These are phyloP conservation scores for Penicillium alfredii DNA, from an alignment of 495 filamentous ascomycete genomes.

Conservation along the genomic window DNA sequence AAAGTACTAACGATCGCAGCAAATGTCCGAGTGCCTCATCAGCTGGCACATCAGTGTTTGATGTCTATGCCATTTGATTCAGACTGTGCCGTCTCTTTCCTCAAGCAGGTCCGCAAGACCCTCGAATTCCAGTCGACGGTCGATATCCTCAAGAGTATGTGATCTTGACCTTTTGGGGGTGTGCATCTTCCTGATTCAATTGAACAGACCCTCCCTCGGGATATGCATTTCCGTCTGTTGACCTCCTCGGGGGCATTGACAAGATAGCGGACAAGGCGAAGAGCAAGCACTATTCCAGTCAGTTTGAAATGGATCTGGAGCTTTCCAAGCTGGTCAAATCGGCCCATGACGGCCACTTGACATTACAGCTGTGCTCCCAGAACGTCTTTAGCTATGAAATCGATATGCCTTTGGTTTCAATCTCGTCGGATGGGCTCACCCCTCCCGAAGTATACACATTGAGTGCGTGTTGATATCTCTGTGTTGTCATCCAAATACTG, in stretches of 20 bases:
- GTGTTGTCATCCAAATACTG: neutral
- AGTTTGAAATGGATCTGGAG: slow-evolving; percentile 48
- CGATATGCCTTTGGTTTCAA: slow-evolving; percentile 25
- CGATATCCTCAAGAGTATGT: slow-evolving; percentile 41
- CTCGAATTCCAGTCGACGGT: slow-evolving; percentile 54
- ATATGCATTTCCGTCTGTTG: slow-evolving; percentile 50
- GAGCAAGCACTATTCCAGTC: slow-evolving; percentile 32
- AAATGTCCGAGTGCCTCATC: slow-evolving; percentile 13
- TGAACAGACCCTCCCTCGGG: slow-evolving; percentile 40
- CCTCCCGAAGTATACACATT: slow-evolving; percentile 32
- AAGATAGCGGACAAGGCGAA: slow-evolving; percentile 36
- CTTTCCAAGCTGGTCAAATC: slow-evolving; percentile 33
- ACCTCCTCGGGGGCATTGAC: slow-evolving; percentile 43
- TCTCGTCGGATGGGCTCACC: slow-evolving; percentile 32
- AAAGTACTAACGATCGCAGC: slow-evolving; percentile 17
- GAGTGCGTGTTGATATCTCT: slow-evolving; percentile 6
- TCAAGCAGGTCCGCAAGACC: slow-evolving; percentile 50
- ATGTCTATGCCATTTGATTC: slow-evolving; percentile 50
- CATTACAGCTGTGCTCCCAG: slow-evolving; percentile 23
- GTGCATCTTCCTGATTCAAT: neutral
- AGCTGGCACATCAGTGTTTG: slow-evolving; percentile 47
- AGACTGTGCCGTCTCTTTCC: slow-evolving; percentile 43
- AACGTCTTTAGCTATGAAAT: slow-evolving; percentile 20
- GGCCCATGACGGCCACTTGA: slow-evolving; percentile 48
- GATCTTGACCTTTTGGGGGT: no score